Conservation (phyloP, 139 green algal species). For the Diplosphaera chodatii region DNA sequence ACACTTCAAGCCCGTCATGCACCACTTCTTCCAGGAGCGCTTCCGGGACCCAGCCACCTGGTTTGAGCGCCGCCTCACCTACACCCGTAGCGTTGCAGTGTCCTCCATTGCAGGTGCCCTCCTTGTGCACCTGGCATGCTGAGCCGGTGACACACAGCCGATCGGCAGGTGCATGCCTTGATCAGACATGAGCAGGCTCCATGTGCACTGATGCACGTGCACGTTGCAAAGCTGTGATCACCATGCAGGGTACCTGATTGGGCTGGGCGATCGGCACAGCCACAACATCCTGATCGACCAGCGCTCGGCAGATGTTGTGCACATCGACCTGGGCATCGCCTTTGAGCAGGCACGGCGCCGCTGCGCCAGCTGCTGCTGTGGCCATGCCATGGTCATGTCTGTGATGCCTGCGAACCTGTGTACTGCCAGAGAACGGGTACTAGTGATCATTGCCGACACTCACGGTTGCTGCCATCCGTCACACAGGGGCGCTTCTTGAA, state of each 20-base stretch:
- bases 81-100: conserved; percentile 76
- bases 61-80: conserved; percentile 69
- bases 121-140: too few species aligned
- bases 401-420: too few species aligned
- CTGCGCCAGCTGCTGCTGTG: too few species aligned
- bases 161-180: too few species aligned
- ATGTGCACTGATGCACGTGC: too few species aligned
- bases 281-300: conserved; percentile 90
- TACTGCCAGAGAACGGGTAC: too few species aligned
- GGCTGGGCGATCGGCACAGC: conserved; percentile 85
- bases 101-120: conserved; percentile 56
- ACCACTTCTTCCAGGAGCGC: conserved; percentile 91
- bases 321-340: conserved; percentile 97
- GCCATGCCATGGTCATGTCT: too few species aligned
- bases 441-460: too few species aligned
- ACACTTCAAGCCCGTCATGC: conserved; percentile 73
- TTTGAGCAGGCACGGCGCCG: conserved; percentile 96
- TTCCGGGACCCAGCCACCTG: conserved; percentile 64
- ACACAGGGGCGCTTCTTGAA: conserved; percentile 66
- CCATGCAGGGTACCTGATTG: conserved; percentile 86
- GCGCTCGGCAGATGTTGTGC: conserved; percentile 80
- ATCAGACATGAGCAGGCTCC: too few species aligned
- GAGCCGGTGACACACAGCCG: too few species aligned
- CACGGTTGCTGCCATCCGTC: too few species aligned
- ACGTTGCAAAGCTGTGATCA: too few species aligned